Base-by-base conservation (phyloP, 139 green algal genomes). In the Chlorella sorokiniana region DNA sequence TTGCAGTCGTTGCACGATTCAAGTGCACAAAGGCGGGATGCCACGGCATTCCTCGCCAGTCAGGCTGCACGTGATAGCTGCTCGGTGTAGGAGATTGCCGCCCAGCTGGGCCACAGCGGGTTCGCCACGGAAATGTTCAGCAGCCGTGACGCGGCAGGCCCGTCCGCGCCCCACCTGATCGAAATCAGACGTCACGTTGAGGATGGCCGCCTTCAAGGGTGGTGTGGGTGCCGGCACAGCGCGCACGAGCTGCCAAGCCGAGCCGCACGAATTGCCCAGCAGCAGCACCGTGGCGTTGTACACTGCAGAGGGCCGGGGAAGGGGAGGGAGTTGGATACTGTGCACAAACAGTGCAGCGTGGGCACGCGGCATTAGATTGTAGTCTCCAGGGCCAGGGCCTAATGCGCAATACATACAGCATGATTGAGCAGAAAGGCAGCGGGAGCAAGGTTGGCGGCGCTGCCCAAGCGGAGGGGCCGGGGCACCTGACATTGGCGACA, bases 101-200 rank as follows among this genome's bases (percentile, higher is more conserved):
- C 11, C 22, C 33, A 2, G 14, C 8, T 25, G n/a, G 63, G 63
- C 63, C 27, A n/a, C n/a, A 44, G 67, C 7, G 22, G 22, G 23
- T 20, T 8, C 7, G 20, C 41, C 18, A 40, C 14, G 6, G 14
- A 54, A 45, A 9, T 40, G 18, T 56, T 38, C 27, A 56, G 2
- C 38, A 25, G 48, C 48, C 48, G 48, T 16, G 16, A 22, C 56
- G n/a, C 56, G 16, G 16, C 56, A 65, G 56, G 56, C n/a, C n/a
- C n/a, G n/a, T n/a, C 29, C 23, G 33, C 22, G 38, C 1, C 68
- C 1, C 65, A 71, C 81, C 81, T 83, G 56, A 25, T 82, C 56
- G 35, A 79, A 88, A 22, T 85, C 79, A 41, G 35, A 63, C 1
- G 84, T 88, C 25, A 88, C 84, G 25, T 88, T 88, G 44, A 65